Conservation (phyloP, 805 yeast species). For the Ogataea methylovora region DNA sequence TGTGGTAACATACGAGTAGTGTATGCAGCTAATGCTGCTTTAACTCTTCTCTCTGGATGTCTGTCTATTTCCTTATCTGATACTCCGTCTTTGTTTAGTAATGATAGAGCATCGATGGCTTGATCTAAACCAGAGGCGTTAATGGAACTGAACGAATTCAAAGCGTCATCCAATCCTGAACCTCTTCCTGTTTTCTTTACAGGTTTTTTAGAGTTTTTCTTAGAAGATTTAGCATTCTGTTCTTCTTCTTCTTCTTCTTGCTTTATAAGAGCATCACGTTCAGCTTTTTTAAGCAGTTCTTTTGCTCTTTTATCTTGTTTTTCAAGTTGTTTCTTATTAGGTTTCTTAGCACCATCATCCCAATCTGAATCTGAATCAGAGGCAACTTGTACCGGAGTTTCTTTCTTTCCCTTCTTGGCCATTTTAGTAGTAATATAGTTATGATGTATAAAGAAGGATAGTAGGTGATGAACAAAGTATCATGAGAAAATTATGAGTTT, state of each 20-base stretch:
- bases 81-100: constrained; percentile 53
- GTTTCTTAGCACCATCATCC: constrained; percentile 67
- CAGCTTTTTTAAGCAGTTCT: constrained; percentile 75
- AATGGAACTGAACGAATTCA: constrained; percentile 45
- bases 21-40: constrained; percentile 68
- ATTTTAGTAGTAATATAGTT: constrained; percentile 7
- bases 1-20: constrained; percentile 70
- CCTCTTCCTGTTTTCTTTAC: constrained; percentile 42
- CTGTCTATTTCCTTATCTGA: constrained; percentile 61
- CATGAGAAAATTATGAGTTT: too few species aligned
- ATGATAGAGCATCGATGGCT: constrained; percentile 70
- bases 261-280: constrained; percentile 58
- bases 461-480: too few species aligned
- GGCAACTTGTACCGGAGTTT: constrained; percentile 40
- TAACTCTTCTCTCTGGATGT: constrained; percentile 85
- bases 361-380: constrained; percentile 36
- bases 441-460: too few species aligned
- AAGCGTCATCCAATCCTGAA: constrained; percentile 56
- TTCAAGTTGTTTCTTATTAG: constrained; percentile 61
- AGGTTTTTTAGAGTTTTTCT: constrained; percentile 63
- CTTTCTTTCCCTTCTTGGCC: constrained; percentile 28
- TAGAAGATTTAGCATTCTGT: constrained; percentile 42
- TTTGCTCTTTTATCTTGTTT: constrained; percentile 66
- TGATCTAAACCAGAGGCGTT: constrained; percentile 71
- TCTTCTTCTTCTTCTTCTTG: constrained; percentile 58